Evolutionary conservation across 106 monocot genomes (phyloP).

Genomic region (Hemerocallis citrina): DNA sequence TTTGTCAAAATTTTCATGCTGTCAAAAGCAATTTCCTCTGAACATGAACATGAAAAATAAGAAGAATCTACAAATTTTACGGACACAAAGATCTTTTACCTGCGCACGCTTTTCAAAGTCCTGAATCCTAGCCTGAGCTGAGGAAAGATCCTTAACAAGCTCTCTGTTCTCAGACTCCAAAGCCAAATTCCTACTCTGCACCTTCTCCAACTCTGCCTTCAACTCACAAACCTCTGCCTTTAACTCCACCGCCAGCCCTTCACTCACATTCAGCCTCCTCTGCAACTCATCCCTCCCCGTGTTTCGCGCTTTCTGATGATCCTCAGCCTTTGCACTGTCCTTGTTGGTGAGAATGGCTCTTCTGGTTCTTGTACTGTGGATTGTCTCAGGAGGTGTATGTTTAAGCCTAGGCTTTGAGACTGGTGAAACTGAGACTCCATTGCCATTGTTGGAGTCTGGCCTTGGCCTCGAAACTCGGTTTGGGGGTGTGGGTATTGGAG

Average conservation of each 20-base stretch:
- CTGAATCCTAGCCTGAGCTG: conserved; percentile 33
- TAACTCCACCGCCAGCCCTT: conserved; percentile 40
- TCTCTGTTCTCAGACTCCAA: conserved; percentile 51
- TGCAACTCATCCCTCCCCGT: conserved; percentile 32
- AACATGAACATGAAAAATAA: too few species aligned
- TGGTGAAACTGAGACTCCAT: conserved; percentile 5
- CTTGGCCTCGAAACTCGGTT: conserved; percentile 19
- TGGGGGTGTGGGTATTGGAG: conserved; percentile 13
- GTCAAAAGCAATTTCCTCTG: too few species aligned
- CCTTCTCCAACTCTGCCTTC: conserved; percentile 40
- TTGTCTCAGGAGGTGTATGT: conserved; percentile 6
- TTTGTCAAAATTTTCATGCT: too few species aligned
- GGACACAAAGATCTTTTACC: too few species aligned
- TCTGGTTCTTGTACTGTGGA: conserved; percentile 9
- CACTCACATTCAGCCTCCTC: conserved; percentile 34
- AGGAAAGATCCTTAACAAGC: conserved; percentile 20
- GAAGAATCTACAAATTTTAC: too few species aligned
- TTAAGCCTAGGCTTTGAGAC: conserved; percentile 17
- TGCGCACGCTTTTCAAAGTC: conserved; percentile 13
- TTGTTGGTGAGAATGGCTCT: conserved; percentile 21
- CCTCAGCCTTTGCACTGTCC: conserved; percentile 14
- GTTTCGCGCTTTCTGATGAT: conserved; percentile 10
- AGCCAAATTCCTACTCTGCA: conserved; percentile 33
- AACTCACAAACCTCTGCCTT: conserved; percentile 25
- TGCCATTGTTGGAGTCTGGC: conserved; percentile 14